These are phyloP conservation scores for Capronia epimyces DNA, from an alignment of 2,329 filamentous ascomycete genomes.

Conservation along the genomic window DNA sequence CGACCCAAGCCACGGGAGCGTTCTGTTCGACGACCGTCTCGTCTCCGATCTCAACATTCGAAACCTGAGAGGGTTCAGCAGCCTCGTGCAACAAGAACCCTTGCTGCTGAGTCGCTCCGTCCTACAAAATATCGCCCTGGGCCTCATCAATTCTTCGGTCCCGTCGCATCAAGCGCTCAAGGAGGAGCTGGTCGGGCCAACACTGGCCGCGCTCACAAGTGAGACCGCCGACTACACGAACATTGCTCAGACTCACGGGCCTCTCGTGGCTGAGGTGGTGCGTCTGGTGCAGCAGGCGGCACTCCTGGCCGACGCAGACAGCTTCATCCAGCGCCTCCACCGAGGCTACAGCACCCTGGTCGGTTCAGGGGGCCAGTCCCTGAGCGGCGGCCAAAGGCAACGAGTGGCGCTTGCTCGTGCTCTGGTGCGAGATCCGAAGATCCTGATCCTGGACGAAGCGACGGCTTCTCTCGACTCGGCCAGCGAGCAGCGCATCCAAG, in stretches of 20 bases:
- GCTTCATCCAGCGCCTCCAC: slow-evolving; percentile 52
- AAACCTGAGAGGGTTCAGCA: slow-evolving; percentile 35
- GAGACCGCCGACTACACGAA: background rate
- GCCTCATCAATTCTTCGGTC: slow-evolving; percentile 39
- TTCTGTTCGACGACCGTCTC: slow-evolving; percentile 32
- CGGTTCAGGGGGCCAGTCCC: slow-evolving; percentile 67
- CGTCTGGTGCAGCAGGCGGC: slow-evolving; percentile 42
- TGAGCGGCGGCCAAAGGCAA: slow-evolving; percentile 86
- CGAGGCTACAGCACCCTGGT: slow-evolving; percentile 47
- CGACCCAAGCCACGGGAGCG: slow-evolving; percentile 33
- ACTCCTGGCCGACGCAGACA: slow-evolving; percentile 53
- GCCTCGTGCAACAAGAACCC: slow-evolving; percentile 49
- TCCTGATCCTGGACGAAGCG: slow-evolving; percentile 51
- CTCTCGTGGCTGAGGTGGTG: slow-evolving; percentile 47
- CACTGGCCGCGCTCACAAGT: background rate
- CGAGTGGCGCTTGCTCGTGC: slow-evolving; percentile 83
- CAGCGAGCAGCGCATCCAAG: slow-evolving; percentile 35
- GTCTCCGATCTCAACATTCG: slow-evolving; percentile 34
- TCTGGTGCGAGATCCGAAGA: slow-evolving; percentile 75
- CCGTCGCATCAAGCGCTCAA: slow-evolving; percentile 29
- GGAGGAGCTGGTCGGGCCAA: slow-evolving; percentile 26
- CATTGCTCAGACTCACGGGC: slow-evolving; percentile 27
- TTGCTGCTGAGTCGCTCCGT: slow-evolving; percentile 49
- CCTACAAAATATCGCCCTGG: slow-evolving; percentile 51
- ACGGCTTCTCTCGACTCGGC: slow-evolving; percentile 37